Conservation (phyloP, 2,329 filamentous ascomycete species). For the Fusarium nurragi region DNA sequence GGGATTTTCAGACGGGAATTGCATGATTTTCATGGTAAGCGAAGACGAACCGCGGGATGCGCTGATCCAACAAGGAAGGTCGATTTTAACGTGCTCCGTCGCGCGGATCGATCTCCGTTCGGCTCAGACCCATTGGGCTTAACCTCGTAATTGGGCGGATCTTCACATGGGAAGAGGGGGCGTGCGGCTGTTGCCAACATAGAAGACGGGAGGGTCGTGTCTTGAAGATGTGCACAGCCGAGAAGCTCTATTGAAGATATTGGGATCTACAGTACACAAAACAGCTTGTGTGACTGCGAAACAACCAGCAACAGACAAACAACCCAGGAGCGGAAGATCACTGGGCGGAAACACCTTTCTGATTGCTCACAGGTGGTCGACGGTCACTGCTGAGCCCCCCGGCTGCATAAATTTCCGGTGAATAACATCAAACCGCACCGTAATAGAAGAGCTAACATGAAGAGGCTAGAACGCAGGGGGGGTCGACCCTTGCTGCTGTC, state of each 20-base stretch:
- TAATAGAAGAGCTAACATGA: not conserved
- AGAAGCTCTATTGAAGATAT: not conserved
- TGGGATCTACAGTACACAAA: not conserved
- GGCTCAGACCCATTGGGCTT: not conserved
- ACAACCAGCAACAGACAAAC: not conserved
- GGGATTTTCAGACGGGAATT: not conserved
- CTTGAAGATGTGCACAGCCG: not conserved
- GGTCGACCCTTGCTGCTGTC: not conserved
- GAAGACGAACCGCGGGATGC: not conserved
- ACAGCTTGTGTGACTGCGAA: not conserved
- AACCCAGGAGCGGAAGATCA: not conserved
- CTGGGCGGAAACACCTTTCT: not conserved
- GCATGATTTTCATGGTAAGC: not conserved
- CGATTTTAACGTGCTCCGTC: not conserved
- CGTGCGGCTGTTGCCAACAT: not conserved
- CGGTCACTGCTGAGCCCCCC: not conserved
- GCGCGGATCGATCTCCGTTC: constrained; percentile 2
- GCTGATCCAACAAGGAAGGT: not conserved
- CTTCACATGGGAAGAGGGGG: not conserved
- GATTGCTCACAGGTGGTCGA: not conserved
- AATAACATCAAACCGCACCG: not conserved
- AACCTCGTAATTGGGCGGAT: not conserved
- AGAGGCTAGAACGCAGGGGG: not conserved
- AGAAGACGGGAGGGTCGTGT: not conserved
- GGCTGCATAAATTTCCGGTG: not conserved